Percentiles rank a stretch among this genome's conserved stretches.
phyloP scores from a whole-genome alignment of 371 early-diverging fungal species.

The Mucor circinelloides region DNA sequence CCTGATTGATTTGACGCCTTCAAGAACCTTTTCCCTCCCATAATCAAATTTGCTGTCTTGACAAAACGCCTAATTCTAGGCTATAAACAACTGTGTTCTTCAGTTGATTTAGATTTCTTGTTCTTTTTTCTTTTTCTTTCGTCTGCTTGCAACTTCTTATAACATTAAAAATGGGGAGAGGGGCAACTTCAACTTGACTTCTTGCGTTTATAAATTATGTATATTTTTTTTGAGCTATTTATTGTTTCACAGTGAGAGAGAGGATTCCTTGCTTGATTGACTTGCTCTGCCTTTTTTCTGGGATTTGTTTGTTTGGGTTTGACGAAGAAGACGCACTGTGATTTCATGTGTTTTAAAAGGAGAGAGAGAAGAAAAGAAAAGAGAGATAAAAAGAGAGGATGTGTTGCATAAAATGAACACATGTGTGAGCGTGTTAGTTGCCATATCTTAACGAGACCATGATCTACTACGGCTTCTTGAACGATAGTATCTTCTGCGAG shows the following conservation, averaged over 20 bases:
- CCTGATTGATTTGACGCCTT: background rate
- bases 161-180: background rate
- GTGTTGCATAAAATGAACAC: background rate
- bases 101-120: background rate
- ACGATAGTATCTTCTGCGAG: slow-evolving; percentile 40
- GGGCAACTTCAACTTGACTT: background rate
- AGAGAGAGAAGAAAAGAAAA: slow-evolving; percentile 4
- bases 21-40: background rate
- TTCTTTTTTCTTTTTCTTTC: background rate
- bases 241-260: background rate
- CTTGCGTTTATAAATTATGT: slow-evolving; percentile 2
- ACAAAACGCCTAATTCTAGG: background rate
- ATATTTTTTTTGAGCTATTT: background rate
- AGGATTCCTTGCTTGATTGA: background rate
- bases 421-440: background rate
- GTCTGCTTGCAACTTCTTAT: background rate
- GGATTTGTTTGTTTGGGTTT: background rate
- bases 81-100: background rate
- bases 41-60: background rate
- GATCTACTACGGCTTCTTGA: slow-evolving; percentile 45
- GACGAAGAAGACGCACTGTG: background rate
- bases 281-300: background rate
- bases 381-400: background rate
- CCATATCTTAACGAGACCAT: slow-evolving; percentile 37
- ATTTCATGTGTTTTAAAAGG: background rate